Evolutionary conservation across 768 basidiomycete genomes (phyloP), one percentile per base, ranked within the genome.

Genomic region (Hypholoma fasciculare): DNA sequence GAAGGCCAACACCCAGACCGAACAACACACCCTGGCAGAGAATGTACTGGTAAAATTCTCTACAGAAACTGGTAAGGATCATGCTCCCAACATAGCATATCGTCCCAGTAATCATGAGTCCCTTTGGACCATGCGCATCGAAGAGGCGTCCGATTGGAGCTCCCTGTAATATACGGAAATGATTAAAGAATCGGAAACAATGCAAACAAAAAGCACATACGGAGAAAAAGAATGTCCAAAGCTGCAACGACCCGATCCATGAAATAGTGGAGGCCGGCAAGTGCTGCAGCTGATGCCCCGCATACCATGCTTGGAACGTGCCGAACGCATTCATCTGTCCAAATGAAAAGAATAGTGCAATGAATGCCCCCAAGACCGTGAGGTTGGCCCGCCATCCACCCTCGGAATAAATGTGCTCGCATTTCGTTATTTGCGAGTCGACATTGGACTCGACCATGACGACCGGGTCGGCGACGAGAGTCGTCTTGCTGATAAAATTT

Each of bases 321-420:
- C 89, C 89, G 61, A 89, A 90, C 46, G 88, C 81, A 52, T 78
- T 86, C 75, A 89, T 82, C 62, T 84, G 86, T 8, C 89, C 89
- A 67, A 90, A 89, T 2, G 86, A 84, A 66, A 81, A 86, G 71
- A 88, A 84, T 7, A 90, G 74, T 7, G 84, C 83, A 26, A 88
- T 66, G 68, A 86, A 88, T 0, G 86, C 85, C 0, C 89, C 89
- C 42, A 83, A 66, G 38, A 90, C 82, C 1, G 83, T 78, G 14
- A 89, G 65, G 72, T 73, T 74, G 14, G 73, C 75, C 63, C 67
- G 71, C 36, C 66, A 50, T 16, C 72, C 69, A 19, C 72, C 73
- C 59, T 75, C 73, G 26, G 69, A 67, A 27, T 52, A 64, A 46
- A 58, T 53, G 46, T 63, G 59, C 7, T 53, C 42, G 17, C 20